Conservation (phyloP, 306 rosid genomes). For the Senna siamea region DNA sequence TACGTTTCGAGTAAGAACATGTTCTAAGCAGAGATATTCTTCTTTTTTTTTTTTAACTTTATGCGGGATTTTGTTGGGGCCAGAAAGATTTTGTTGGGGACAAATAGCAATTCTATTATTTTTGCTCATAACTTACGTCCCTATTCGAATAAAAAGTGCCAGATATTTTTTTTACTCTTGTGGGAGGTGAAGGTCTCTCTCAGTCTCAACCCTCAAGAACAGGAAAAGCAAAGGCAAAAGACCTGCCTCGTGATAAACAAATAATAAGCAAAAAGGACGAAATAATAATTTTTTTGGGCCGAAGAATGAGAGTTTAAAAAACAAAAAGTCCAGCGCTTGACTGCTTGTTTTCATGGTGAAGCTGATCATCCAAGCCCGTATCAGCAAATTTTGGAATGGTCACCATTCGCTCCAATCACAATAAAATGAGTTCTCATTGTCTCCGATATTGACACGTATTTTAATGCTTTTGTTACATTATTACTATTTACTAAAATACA, state of each 20-base stretch:
- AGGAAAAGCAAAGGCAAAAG: too few species aligned
- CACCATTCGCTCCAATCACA: too few species aligned
- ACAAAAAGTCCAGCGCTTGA: too few species aligned
- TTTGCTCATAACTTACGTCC: background rate
- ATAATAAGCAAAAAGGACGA: too few species aligned
- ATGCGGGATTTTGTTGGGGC: background rate
- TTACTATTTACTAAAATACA: background rate
- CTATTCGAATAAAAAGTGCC: background rate
- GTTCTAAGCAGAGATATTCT: conserved; percentile 9
- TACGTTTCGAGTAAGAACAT: conserved; percentile 16
- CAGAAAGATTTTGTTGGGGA: background rate
- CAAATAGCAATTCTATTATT: background rate
- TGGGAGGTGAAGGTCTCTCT: background rate
- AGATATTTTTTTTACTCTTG: background rate
- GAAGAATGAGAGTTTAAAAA: too few species aligned
- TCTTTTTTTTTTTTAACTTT: background rate
- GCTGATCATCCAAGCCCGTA: too few species aligned
- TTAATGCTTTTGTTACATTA: background rate
- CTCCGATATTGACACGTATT: background rate
- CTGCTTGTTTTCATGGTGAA: too few species aligned
- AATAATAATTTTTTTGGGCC: too few species aligned
- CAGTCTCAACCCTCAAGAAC: too few species aligned
- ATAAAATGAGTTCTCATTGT: background rate
- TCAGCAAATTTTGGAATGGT: too few species aligned
- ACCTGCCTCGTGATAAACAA: too few species aligned